Conservation (phyloP, 768 basidiomycete species). For the Tulasnella calospora region DNA sequence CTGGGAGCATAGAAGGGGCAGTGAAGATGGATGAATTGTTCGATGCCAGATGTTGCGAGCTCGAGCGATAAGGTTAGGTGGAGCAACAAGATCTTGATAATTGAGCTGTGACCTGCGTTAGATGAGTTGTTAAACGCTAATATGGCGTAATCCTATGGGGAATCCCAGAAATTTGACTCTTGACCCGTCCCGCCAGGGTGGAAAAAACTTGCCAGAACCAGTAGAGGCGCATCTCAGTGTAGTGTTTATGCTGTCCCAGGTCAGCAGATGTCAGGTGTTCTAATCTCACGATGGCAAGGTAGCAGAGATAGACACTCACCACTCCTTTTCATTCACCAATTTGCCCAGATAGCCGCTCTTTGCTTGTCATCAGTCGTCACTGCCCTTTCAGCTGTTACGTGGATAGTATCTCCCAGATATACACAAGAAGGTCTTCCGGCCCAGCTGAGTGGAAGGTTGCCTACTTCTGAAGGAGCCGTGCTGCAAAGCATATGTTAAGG, state of each 20-base stretch:
- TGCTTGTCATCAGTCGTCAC: background rate
- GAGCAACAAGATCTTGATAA: constrained; percentile 7
- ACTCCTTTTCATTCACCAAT: background rate
- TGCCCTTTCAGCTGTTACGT: background rate
- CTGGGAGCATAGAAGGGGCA: constrained; percentile 13
- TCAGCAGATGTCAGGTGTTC: background rate
- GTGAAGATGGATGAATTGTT: constrained; percentile 14
- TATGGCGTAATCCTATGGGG: too few species aligned
- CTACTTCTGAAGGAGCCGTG: background rate
- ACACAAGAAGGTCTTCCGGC: background rate
- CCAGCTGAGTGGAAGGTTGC: background rate
- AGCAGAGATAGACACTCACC: background rate
- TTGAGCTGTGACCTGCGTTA: constrained; percentile 9
- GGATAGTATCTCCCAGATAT: background rate
- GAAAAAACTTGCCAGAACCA: background rate
- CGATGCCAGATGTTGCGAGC: constrained; percentile 16
- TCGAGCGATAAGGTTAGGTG: constrained; percentile 14
- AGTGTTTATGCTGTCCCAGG: background rate
- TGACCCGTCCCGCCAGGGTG: background rate
- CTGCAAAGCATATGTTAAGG: background rate
- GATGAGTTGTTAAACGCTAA: too few species aligned
- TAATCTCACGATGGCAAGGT: background rate
- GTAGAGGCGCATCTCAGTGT: background rate
- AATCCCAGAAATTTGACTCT: background rate
- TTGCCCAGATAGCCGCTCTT: background rate